Conservation (phyloP, 495 filamentous ascomycete species). For the Penicillium goetzii region DNA sequence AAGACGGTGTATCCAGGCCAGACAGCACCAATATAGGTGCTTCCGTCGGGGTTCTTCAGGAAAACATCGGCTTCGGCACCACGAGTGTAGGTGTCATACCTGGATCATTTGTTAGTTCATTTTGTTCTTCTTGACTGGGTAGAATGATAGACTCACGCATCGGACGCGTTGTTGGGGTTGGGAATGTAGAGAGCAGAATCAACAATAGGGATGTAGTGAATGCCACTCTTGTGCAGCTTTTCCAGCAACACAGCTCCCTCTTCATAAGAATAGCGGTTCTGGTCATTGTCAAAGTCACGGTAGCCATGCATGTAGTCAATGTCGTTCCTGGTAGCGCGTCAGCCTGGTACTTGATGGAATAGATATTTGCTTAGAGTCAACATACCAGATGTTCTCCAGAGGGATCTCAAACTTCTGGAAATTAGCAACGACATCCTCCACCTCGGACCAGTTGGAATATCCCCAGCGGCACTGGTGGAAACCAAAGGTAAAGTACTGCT, state of each 20-base stretch:
- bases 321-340: slow-evolving; percentile 46
- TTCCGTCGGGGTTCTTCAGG: slow-evolving; percentile 65
- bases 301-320: slow-evolving; percentile 64
- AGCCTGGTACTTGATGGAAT: neutral
- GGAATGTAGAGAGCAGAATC: slow-evolving; percentile 81
- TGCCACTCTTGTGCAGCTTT: slow-evolving; percentile 64
- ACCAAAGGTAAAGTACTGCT: slow-evolving; percentile 65
- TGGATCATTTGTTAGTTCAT: slow-evolving; percentile 17
- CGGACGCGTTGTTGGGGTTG: slow-evolving; percentile 69
- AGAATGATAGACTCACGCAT: slow-evolving; percentile 52
- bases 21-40: slow-evolving; percentile 64
- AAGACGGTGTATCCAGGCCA: slow-evolving; percentile 71
- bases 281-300: slow-evolving; percentile 63
- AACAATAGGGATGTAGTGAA: slow-evolving; percentile 84
- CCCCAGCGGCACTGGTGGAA: slow-evolving; percentile 71
- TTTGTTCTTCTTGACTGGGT: neutral
- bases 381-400: slow-evolving; percentile 69
- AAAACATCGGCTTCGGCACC: slow-evolving; percentile 66
- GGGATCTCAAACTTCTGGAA: slow-evolving; percentile 65
- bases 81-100: slow-evolving; percentile 67
- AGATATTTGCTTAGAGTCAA: neutral
- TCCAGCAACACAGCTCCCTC: slow-evolving; percentile 64
- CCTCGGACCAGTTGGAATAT: slow-evolving; percentile 59
- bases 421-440: slow-evolving; percentile 60
- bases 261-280: slow-evolving; percentile 48